These are phyloP conservation scores for Chrysosporium queenslandicum DNA, from an alignment of 2,329 filamentous ascomycete genomes.

Conservation along the genomic window DNA sequence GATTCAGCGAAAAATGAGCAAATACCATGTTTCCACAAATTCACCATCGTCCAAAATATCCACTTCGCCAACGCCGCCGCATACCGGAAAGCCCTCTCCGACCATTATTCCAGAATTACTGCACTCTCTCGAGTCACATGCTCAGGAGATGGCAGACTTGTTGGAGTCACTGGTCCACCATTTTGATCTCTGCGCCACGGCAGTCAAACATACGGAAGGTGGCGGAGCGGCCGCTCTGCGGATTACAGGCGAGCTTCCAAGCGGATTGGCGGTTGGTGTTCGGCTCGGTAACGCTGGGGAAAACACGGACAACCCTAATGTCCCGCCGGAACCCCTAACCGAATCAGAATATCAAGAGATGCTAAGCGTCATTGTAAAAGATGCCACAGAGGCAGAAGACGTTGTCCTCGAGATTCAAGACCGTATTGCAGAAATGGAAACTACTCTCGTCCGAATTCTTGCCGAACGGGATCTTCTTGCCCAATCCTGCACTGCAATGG, in stretches of 20 bases:
- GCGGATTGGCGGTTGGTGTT: slow-evolving; percentile 37
- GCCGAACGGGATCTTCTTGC: slow-evolving; percentile 52
- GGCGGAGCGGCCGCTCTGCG: slow-evolving; percentile 59
- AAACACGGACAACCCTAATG: slow-evolving; percentile 28
- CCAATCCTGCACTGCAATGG: slow-evolving; percentile 48
- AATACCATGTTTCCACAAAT: slow-evolving; percentile 32
- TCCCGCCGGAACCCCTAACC: slow-evolving; percentile 58
- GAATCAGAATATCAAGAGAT: slow-evolving; percentile 71
- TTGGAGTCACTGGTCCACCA: slow-evolving; percentile 73
- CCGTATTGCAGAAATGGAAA: slow-evolving; percentile 66
- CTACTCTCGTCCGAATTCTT: slow-evolving; percentile 53
- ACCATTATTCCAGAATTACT: slow-evolving; percentile 46
- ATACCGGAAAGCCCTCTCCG: slow-evolving; percentile 26
- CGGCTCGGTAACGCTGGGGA: slow-evolving; percentile 26
- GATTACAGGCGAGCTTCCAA: slow-evolving; percentile 52
- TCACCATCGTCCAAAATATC: slow-evolving; percentile 19
- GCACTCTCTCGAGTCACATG: slow-evolving; percentile 59
- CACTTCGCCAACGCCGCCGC: slow-evolving; percentile 28
- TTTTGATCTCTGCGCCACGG: slow-evolving; percentile 87
- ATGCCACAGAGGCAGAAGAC: slow-evolving; percentile 51
- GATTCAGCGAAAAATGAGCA: slow-evolving; percentile 50
- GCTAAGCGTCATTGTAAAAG: slow-evolving; percentile 58
- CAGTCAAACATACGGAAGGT: slow-evolving; percentile 80
- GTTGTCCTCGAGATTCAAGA: slow-evolving; percentile 61
- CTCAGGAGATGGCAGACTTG: slow-evolving; percentile 70